Conservation (phyloP, 2,329 filamentous ascomycete species). For the Penicillium carneum region DNA sequence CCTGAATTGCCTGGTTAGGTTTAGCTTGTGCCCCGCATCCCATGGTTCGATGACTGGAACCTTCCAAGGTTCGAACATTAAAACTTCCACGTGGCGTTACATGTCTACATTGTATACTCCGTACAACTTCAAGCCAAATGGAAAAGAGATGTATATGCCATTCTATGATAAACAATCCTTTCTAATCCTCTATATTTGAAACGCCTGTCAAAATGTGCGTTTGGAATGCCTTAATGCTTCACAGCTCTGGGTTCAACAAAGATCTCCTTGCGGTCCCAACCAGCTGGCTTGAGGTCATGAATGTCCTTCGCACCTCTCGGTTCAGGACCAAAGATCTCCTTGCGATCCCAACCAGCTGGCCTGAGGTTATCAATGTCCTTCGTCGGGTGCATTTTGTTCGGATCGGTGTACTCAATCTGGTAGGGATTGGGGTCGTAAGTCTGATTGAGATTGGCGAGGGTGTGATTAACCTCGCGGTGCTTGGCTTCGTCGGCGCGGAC, state of each 20-base stretch:
- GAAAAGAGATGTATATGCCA: constrained; percentile 17
- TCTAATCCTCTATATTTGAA: not conserved
- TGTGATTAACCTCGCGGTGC: constrained; percentile 95
- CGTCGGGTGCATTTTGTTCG: constrained; percentile 69
- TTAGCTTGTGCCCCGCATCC: constrained; percentile 37
- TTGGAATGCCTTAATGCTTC: not conserved
- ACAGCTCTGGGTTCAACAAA: constrained; percentile 52
- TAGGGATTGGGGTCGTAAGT: constrained; percentile 91
- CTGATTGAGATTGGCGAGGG: constrained; percentile 85
- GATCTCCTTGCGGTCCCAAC: constrained; percentile 85
- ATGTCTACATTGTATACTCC: not conserved
- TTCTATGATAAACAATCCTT: not conserved
- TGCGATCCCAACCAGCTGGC: constrained; percentile 79
- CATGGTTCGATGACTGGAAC: constrained; percentile 14
- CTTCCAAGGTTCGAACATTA: not conserved
- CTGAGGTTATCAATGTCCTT: constrained; percentile 71
- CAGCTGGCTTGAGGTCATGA: constrained; percentile 69
- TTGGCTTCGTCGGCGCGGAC: constrained; percentile 89
- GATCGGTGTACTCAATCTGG: constrained; percentile 79
- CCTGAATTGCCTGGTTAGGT: constrained; percentile 32
- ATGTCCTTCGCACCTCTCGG: constrained; percentile 57
- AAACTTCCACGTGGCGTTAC: not conserved
- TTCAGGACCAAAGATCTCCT: constrained; percentile 70
- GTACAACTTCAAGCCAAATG: not conserved
- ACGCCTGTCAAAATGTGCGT: not conserved